A percentile compares a stretch with the other conserved stretches of the same genome.
phyloP scores from a whole-genome alignment of 305 asterid genomes.

The Fraxinus latifolia region DNA sequence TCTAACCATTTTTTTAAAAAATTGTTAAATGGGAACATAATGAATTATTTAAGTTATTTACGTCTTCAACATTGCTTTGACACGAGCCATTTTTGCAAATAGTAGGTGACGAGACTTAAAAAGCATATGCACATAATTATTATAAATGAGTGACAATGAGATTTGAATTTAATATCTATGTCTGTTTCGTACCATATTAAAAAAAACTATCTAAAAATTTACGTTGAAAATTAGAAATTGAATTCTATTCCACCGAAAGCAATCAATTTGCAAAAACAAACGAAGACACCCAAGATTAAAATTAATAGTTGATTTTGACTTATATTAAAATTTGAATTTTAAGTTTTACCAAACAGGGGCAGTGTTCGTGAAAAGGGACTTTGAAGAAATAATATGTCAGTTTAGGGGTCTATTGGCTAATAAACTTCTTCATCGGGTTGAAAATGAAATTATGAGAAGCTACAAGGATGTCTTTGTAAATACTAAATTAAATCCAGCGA shows the following conservation, averaged over 20 bases:
- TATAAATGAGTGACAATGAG: neutral
- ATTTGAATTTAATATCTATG: neutral
- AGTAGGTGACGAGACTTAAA: neutral
- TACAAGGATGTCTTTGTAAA: conserved; percentile 1
- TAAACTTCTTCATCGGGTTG: neutral
- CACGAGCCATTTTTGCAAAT: neutral
- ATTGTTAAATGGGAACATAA: neutral
- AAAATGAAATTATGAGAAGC: conserved; percentile 10
- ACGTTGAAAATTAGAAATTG: too few species aligned
- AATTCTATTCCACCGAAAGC: neutral
- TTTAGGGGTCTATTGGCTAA: neutral
- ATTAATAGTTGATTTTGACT: neutral
- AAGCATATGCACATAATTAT: neutral
- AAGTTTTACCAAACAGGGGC: neutral
- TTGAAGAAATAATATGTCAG: neutral
- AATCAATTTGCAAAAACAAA: neutral
- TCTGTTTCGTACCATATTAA: neutral
- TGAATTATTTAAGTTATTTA: neutral
- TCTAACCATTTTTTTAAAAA: conserved; percentile 7
- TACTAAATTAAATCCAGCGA: neutral
- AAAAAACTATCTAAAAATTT: too few species aligned
- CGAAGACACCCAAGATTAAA: neutral
- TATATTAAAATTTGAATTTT: too few species aligned
- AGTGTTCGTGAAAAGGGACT: neutral
- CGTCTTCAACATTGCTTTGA: neutral